These are phyloP conservation scores for Aaosphaeria pasadenensis DNA, from an alignment of 2,329 filamentous ascomycete species.

Conservation along the genomic window DNA sequence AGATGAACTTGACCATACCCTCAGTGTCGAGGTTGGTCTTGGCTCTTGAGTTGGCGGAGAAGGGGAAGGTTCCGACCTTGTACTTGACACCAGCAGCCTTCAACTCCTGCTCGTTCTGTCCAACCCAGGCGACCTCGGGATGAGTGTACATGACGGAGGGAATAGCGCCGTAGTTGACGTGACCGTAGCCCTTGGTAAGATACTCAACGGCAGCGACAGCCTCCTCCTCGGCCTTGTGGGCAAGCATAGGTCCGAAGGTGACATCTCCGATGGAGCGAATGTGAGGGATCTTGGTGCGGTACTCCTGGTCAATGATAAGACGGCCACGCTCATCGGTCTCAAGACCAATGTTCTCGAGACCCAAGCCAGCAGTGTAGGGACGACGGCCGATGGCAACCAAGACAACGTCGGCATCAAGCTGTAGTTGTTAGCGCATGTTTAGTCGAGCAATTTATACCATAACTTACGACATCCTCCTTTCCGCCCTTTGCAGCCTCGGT, in stretches of 20 bases:
- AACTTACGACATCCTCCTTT: slow-evolving; percentile 81
- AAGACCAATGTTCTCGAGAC: slow-evolving; percentile 88
- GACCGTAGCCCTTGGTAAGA: slow-evolving; percentile 95
- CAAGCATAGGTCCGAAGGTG: slow-evolving; percentile 98
- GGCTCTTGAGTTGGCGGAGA: slow-evolving; percentile 95
- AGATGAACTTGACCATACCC: slow-evolving; percentile 94
- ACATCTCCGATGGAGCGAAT: slow-evolving; percentile 95
- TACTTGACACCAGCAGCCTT: slow-evolving; percentile 89
- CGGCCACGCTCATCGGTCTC: slow-evolving; percentile 92
- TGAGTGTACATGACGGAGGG: slow-evolving; percentile 99
- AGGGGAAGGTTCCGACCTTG: slow-evolving; percentile 91
- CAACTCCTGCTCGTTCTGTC: slow-evolving; percentile 93
- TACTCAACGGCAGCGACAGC: slow-evolving; percentile 92
- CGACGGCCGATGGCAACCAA: slow-evolving; percentile 95
- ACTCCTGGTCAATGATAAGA: slow-evolving; percentile 96
- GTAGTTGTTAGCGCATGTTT: slow-evolving; percentile 12
- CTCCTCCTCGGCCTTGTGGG: slow-evolving; percentile 99
- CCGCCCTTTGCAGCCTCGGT: slow-evolving; percentile 94
- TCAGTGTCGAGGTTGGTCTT: slow-evolving; percentile 99
- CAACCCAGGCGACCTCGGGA: slow-evolving; percentile 98
- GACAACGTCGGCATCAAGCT: slow-evolving; percentile 93
- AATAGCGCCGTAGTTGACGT: slow-evolving; percentile 98
- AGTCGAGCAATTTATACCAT: background rate
- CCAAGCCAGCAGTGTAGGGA: slow-evolving; percentile 88
- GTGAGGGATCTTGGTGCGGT: slow-evolving; percentile 95